Percentiles rank a stretch among this genome's conserved stretches.
These are phyloP conservation scores for Tuber umbilicatum DNA, from an alignment of 495 filamentous ascomycete genomes.

Conservation along the genomic window DNA sequence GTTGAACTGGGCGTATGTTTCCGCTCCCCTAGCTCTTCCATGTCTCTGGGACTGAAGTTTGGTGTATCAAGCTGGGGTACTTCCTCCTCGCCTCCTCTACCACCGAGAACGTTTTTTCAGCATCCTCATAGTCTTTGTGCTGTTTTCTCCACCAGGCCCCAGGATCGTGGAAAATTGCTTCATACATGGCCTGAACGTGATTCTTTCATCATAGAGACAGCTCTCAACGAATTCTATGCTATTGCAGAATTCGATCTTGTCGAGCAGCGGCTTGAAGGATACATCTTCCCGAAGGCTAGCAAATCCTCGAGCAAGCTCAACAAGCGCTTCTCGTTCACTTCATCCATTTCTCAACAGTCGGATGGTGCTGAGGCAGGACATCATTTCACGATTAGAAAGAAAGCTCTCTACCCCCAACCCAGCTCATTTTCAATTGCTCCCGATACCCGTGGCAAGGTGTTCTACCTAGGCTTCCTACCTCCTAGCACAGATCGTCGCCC, in stretches of 20 bases:
- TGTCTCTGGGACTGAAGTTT: slow-evolving; percentile 13
- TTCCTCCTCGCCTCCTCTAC: slow-evolving; percentile 14
- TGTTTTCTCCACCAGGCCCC: slow-evolving; percentile 31
- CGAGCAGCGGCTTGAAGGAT: slow-evolving; percentile 35
- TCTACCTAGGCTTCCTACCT: slow-evolving; percentile 37
- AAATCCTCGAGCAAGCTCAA: slow-evolving; percentile 15
- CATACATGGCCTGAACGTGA: slow-evolving; percentile 33
- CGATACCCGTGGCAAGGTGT: slow-evolving; percentile 34
- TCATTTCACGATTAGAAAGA: slow-evolving; percentile 37
- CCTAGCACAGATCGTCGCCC: slow-evolving; percentile 36
- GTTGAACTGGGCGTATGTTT: slow-evolving; percentile 31
- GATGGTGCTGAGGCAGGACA: slow-evolving; percentile 23
- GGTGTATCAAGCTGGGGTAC: slow-evolving; percentile 25
- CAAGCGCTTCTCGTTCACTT: slow-evolving; percentile 25
- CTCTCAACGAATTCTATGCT: slow-evolving; percentile 37
- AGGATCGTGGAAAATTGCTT: slow-evolving; percentile 34
- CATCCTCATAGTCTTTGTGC: slow-evolving; percentile 35
- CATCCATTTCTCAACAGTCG: background rate
- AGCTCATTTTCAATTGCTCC: slow-evolving; percentile 34
- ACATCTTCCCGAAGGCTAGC: slow-evolving; percentile 24
- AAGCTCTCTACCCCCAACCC: slow-evolving; percentile 29
- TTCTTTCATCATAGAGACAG: slow-evolving; percentile 35
- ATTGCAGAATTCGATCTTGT: slow-evolving; percentile 37
- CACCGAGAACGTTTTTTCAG: slow-evolving; percentile 19
- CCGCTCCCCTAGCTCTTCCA: background rate